Evolutionary conservation across 306 rosid genomes (phyloP).

Genomic region (Psophocarpus tetragonolobus): DNA sequence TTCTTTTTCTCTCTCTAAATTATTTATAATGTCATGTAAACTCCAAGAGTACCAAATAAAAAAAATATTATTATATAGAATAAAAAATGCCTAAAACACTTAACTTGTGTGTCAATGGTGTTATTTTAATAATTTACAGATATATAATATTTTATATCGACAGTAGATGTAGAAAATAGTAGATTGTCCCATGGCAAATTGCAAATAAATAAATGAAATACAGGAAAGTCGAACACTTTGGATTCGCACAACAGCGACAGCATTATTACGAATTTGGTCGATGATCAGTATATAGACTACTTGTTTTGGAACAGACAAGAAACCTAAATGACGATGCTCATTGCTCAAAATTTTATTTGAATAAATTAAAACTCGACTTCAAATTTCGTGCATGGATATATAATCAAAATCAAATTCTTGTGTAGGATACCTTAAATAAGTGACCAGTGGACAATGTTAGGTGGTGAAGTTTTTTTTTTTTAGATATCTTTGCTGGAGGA

Average conservation of each 20-base stretch:
- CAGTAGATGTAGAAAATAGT: too few species aligned
- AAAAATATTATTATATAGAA: too few species aligned
- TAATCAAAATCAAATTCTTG: not conserved
- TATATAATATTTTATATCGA: too few species aligned
- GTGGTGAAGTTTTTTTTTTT: too few species aligned
- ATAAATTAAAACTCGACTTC: not conserved
- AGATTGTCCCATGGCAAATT: not conserved
- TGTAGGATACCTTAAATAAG: not conserved
- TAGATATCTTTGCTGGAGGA: too few species aligned
- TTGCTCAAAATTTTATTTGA: not conserved
- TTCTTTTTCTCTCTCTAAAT: too few species aligned
- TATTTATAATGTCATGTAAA: too few species aligned
- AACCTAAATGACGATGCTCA: not conserved
- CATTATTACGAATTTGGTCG: not conserved
- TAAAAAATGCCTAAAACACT: too few species aligned
- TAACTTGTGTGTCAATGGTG: too few species aligned
- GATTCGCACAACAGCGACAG: conserved; percentile 14
- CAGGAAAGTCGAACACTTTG: not conserved
- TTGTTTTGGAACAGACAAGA: not conserved
- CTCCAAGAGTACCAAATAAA: too few species aligned
- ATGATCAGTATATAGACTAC: not conserved
- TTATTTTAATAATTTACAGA: too few species aligned
- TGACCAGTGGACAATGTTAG: not conserved
- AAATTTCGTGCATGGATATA: not conserved
- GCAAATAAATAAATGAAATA: not conserved